Evolutionary conservation across 345 rosid species (phyloP).

Genomic region (Dovyalis caffra): DNA sequence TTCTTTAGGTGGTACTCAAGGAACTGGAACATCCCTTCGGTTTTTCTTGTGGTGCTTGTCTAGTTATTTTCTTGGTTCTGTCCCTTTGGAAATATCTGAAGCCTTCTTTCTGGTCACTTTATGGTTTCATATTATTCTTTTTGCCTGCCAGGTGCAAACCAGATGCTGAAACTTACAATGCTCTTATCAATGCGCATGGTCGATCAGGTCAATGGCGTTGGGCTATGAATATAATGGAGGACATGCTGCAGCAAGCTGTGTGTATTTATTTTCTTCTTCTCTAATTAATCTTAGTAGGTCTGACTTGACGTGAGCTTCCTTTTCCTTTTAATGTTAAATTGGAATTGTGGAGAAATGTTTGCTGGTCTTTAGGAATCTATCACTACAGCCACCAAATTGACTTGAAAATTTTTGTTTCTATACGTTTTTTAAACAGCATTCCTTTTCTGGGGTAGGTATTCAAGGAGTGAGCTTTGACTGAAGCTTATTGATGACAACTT

Average conservation of each 20-base stretch:
- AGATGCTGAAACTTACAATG: slow-evolving; percentile 80
- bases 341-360: slow-evolving; percentile 3
- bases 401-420: background rate
- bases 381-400: background rate
- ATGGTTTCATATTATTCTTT: slow-evolving; percentile 8
- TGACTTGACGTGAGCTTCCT: slow-evolving; percentile 40
- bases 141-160: slow-evolving; percentile 71
- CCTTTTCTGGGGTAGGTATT: background rate
- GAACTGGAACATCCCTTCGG: no score
- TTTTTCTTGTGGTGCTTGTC: no score
- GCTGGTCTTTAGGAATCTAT: background rate
- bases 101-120: background rate
- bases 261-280: slow-evolving; percentile 45
- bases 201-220: slow-evolving; percentile 92
- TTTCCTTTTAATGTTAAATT: slow-evolving; percentile 15
- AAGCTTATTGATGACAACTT: background rate
- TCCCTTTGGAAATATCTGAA: background rate
- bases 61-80: background rate
- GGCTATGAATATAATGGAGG: slow-evolving; percentile 90
- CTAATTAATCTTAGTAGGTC: slow-evolving; percentile 30
- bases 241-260: slow-evolving; percentile 86
- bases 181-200: slow-evolving; percentile 90
- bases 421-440: background rate
- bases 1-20: no score
- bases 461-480: background rate